phyloP scores from a whole-genome alignment of 2,329 filamentous ascomycete species.

The Clarireedia sp. region DNA sequence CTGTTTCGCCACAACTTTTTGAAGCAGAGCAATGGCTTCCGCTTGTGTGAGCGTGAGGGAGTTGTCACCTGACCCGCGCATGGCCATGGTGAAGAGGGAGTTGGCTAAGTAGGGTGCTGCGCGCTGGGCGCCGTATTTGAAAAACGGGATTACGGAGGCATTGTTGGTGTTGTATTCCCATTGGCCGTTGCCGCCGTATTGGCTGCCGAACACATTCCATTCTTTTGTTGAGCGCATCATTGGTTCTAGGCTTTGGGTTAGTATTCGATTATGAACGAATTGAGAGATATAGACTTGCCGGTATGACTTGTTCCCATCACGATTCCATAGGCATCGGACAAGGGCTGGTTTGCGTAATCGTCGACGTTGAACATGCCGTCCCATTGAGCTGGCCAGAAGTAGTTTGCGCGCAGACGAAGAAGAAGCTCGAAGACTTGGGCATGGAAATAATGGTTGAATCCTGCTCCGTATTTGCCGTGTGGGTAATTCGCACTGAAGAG shows the following conservation, averaged over 20 bases:
- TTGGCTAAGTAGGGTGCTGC: slow-evolving; percentile 58
- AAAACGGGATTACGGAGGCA: slow-evolving; percentile 58
- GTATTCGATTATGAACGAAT: not conserved
- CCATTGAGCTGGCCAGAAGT: slow-evolving; percentile 69
- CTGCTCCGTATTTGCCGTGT: slow-evolving; percentile 32
- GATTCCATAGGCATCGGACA: slow-evolving; percentile 66
- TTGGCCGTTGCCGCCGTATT: slow-evolving; percentile 39
- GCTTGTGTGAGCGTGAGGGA: slow-evolving; percentile 47
- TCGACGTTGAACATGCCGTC: slow-evolving; percentile 65
- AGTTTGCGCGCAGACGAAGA: slow-evolving; percentile 62
- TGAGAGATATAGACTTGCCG: slow-evolving; percentile 9
- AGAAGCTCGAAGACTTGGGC: slow-evolving; percentile 62
- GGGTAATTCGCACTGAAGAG: slow-evolving; percentile 36
- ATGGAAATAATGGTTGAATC: slow-evolving; percentile 57
- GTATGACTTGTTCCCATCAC: slow-evolving; percentile 66
- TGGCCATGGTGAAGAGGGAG: slow-evolving; percentile 58
- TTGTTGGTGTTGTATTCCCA: slow-evolving; percentile 69
- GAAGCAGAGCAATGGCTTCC: slow-evolving; percentile 48
- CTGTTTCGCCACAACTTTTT: slow-evolving; percentile 53
- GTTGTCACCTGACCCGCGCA: slow-evolving; percentile 64
- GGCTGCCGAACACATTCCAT: slow-evolving; percentile 35
- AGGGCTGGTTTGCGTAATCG: slow-evolving; percentile 57
- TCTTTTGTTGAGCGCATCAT: slow-evolving; percentile 56
- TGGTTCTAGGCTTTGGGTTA: slow-evolving; percentile 45
- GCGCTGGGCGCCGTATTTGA: slow-evolving; percentile 56